Evolutionary conservation across 1,139 yeast genomes (phyloP), one percentile per base, ranked within the genome.

Genomic region (Scheffersomyces illinoinensis): DNA sequence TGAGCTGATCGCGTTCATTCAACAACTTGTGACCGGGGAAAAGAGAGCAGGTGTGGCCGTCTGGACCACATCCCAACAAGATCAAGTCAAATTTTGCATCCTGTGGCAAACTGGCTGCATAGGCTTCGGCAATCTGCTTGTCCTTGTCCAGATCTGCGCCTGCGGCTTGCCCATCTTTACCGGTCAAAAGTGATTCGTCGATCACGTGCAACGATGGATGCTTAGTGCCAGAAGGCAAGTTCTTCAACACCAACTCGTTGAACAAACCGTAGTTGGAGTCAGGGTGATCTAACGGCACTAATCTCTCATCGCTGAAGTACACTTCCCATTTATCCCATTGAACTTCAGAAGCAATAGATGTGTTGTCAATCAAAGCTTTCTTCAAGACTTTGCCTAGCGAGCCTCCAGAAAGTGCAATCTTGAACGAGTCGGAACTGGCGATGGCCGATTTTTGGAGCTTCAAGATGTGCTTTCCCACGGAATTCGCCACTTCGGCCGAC

Each of bases 221-320:
- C 23, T 68, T 63, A 1, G 67, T 64, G 19, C 66, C 62, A 2
- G 68, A 64, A 21, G 77, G 72, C 66, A 86, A 74, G 62, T 76
- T 71, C 49, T 80, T 75, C 62, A 88, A 78, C 21, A 89, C 86
- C 73, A 84, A 79, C 58, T 79, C 78, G 66, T 87, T 81, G 75
- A 89, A 85, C 57, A 85, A 77, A 1, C 90, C 90, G 68, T 79
- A 87, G 75, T 89, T 89, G 57, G 92, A 88, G 68, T 89, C 93
- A 3, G 85, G 84, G 53, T 91, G 87, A 58, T 85, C 89, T 68
- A 93, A 91, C 54, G 97, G 96, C 54, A 95, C 99, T 63, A 95
- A 80, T 73, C 99, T 86, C 78, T 95, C 99, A 75, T 95, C 99
- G 21, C 98, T 97, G 78, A 95, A 93, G 75, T 91, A 95, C 59